phyloP scores from a whole-genome alignment of 345 rosid species.

The Salix koriyanagi region DNA sequence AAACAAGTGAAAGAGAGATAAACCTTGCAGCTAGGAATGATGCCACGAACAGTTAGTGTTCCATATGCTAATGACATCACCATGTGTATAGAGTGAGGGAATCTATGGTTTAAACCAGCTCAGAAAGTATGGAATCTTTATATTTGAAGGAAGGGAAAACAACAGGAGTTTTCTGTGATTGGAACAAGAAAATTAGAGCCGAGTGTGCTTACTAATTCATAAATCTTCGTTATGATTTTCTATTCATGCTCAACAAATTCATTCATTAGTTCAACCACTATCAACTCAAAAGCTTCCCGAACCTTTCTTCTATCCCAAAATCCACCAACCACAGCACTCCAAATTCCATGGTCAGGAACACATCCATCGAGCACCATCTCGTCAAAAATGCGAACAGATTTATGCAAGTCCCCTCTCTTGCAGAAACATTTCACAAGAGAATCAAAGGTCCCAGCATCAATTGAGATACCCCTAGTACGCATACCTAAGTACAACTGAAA shows the following conservation, averaged over 20 bases:
- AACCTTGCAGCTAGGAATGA: neutral
- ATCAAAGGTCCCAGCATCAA: conserved; percentile 40
- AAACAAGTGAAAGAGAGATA: neutral
- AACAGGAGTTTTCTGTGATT: too few species aligned
- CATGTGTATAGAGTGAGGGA: neutral
- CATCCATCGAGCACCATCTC: conserved; percentile 74
- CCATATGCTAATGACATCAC: neutral
- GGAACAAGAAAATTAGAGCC: too few species aligned
- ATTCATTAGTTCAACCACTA: conserved; percentile 2
- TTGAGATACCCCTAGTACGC: conserved; percentile 63
- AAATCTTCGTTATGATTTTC: neutral
- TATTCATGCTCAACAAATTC: neutral
- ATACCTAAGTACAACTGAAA: conserved; percentile 56
- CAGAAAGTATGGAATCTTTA: neutral
- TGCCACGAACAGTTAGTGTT: neutral
- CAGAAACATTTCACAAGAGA: conserved; percentile 49
- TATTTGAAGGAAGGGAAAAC: neutral
- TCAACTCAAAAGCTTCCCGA: conserved; percentile 14
- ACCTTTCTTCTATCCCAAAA: conserved; percentile 34
- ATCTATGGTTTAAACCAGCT: neutral
- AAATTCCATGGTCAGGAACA: conserved; percentile 46
- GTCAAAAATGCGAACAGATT: conserved; percentile 52
- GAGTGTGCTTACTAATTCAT: neutral
- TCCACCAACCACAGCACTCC: conserved; percentile 45
- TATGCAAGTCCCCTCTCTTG: conserved; percentile 54